A percentile compares a stretch with the other conserved stretches of the same genome.
These are phyloP conservation scores for Claviceps arundinis DNA, from an alignment of 2,329 filamentous ascomycete species.

Conservation along the genomic window DNA sequence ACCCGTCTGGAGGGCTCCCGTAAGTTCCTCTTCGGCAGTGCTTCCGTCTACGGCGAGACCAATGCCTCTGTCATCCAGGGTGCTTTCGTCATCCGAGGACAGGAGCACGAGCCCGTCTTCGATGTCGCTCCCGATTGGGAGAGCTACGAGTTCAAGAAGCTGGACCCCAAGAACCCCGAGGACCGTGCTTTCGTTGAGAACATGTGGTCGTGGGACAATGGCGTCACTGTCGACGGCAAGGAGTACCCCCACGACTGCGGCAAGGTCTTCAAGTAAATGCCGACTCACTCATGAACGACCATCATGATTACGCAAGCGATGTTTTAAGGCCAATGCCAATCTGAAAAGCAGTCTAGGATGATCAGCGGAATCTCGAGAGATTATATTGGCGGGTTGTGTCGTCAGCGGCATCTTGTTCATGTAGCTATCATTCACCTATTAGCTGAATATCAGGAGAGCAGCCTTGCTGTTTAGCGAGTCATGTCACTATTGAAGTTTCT, in stretches of 20 bases:
- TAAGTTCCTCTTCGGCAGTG: conserved; percentile 92
- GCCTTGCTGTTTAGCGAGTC: no score
- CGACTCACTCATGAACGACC: conserved; percentile 16
- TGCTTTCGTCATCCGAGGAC: conserved; percentile 88
- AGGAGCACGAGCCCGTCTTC: conserved; percentile 76
- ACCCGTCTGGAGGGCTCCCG: conserved; percentile 90
- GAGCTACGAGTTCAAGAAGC: conserved; percentile 93
- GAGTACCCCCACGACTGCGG: conserved; percentile 77
- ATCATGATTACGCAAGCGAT: neutral
- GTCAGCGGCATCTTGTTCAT: neutral
- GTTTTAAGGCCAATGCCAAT: conserved; percentile 10
- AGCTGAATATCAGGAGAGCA: no score
- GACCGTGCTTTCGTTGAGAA: conserved; percentile 77
- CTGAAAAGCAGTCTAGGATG: conserved; percentile 7
- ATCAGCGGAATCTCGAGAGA: neutral
- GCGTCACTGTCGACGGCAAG: conserved; percentile 70
- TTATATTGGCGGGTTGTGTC: neutral
- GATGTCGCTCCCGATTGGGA: conserved; percentile 96
- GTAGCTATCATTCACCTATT: no score
- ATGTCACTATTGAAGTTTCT: no score
- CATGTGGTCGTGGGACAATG: conserved; percentile 87
- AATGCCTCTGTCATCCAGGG: conserved; percentile 86
- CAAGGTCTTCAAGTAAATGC: conserved; percentile 94
- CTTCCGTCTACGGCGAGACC: conserved; percentile 77
- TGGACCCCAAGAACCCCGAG: conserved; percentile 74